Evolutionary conservation across 129 eudicot species (phyloP), one percentile per base, ranked within the genome.

Genomic region (Artemisia argyi): DNA sequence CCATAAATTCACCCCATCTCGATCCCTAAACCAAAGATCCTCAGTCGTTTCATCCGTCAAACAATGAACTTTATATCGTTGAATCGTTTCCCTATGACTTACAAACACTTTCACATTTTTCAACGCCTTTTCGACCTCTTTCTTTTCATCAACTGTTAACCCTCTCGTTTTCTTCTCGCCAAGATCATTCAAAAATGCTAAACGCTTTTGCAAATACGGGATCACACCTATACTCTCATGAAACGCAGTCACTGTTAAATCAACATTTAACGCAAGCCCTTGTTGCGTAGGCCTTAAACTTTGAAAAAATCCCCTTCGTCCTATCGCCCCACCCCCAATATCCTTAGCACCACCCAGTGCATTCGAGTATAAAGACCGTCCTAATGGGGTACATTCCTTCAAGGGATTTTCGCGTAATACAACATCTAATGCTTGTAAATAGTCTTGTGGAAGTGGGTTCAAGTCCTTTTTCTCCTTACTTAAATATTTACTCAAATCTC

Each of bases 281-380:
- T 90, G 99, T 66, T 94, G 91, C 1, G 99, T 94, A 8, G 99
- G 93, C 61, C 99, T 64, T 18, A 94, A 84, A 55, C 97, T 90
- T 69, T 94, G 99, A 46, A 90, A 94, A 35, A 94, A 94, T 11
- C 99, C 99, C 61, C 89, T 71, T 14, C 87, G 76, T 5, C 86
- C 99, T n/a, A 90, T 53, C 7, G 91, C 99, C 13, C 99, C 99
- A 11, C 96, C 97, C 7, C 99, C 99, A 6, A 94, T 79, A 15
- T 88, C 99, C 15, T 79, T 81, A 24, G 78, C 77, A 0, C 89
- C 94, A 44, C 96, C 99, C 96, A 90, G 83, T 32, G 83, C 73
- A 65, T 73, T 65, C 3, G 97, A 86, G 83, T 90, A 94, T 15
- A 94, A 72, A 0, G 97, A 94, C 54, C 96, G 71, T 3, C 99